Evolutionary conservation across 202 grass and related monocot genomes (phyloP), one percentile per base, ranked within the genome.

Genomic region (Zizania palustris): DNA sequence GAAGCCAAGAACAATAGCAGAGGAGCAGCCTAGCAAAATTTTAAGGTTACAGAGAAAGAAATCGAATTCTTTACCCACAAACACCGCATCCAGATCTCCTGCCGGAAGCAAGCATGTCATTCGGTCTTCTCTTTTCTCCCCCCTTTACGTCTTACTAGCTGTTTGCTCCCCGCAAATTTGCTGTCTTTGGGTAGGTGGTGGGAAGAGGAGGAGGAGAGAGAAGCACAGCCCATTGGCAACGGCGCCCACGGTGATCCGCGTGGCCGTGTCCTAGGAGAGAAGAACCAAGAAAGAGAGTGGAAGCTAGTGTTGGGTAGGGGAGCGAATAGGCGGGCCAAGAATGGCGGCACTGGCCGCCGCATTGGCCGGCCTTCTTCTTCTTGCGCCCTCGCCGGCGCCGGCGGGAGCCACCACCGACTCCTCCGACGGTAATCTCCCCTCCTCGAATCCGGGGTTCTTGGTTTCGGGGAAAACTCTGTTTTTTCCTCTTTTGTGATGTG

Each of bases 381-480:
- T 90, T 28, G 79, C 67, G 56, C 45, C 69, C 20, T 69, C 66
- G 6, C 50, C 73, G 54, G 72, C 82, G 58, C 53, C 83, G 78
- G 90, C 76, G 46, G 82, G 78, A 73, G 85, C 92, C 55, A 72
- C 60, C 70, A 99, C 96, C 14, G 90, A 99, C 56, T 67, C 88
- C 18, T 77, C 84, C 51, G 96, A 99, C 45, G 88, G 96, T 99
- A 80, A 74, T 14, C 69, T 45, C 45, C 63, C 59, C 54, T 22
- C 5, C 38, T 9, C 11, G 7, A 71, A 45, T 70, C 67, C 7
- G 51, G 63, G 36, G 28, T 59, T 85, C 53, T 69, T 77, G 19
- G 60, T 63, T 88, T 74, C 22, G 0, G 44, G 34, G 9, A 55
- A 20, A 55, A 15, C 16, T 55, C 48, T 57, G 37, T 28, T 18